A percentile compares a stretch with the other conserved stretches of the same genome.
Conservation (phyloP, 805 yeast species). For the Schwanniomyces polymorphus region DNA sequence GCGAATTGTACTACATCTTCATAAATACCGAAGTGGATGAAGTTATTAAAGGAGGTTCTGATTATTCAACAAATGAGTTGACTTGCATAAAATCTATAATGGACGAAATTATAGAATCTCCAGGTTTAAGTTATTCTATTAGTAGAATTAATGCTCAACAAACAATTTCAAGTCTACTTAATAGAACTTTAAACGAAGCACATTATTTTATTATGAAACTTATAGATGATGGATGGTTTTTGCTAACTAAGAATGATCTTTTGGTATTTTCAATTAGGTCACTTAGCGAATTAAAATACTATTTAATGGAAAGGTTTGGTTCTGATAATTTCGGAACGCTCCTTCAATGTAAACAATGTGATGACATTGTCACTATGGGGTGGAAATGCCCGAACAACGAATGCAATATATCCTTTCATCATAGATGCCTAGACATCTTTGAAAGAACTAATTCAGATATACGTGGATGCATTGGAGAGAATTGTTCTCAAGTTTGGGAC, state of each 20-base stretch:
- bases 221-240: slow-evolving; percentile 57
- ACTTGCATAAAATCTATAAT: slow-evolving; percentile 45
- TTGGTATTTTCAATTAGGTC: slow-evolving; percentile 41
- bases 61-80: slow-evolving; percentile 37
- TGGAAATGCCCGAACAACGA: slow-evolving; percentile 30
- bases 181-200: slow-evolving; percentile 35
- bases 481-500: slow-evolving; percentile 1
- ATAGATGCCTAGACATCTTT: slow-evolving; percentile 45
- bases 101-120: slow-evolving; percentile 44
- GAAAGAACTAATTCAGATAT: slow-evolving; percentile 21
- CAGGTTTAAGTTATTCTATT: slow-evolving; percentile 32
- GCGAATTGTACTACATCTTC: slow-evolving; percentile 32
- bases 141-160: slow-evolving; percentile 37
- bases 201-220: slow-evolving; percentile 37
- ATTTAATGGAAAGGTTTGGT: slow-evolving; percentile 46
- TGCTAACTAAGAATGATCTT: slow-evolving; percentile 24
- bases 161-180: slow-evolving; percentile 19
- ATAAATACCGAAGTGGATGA: slow-evolving; percentile 43
- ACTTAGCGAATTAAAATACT: slow-evolving; percentile 48
- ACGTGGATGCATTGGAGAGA: neutral
- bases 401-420: slow-evolving; percentile 48
- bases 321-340: slow-evolving; percentile 32
- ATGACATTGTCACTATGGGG: slow-evolving; percentile 55
- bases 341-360: slow-evolving; percentile 50
- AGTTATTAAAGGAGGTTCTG: slow-evolving; percentile 38